A percentile compares a stretch with the other conserved stretches of the same genome.
Evolutionary conservation across 306 rosid species (phyloP).

Genomic region (Medicago ruthenica): DNA sequence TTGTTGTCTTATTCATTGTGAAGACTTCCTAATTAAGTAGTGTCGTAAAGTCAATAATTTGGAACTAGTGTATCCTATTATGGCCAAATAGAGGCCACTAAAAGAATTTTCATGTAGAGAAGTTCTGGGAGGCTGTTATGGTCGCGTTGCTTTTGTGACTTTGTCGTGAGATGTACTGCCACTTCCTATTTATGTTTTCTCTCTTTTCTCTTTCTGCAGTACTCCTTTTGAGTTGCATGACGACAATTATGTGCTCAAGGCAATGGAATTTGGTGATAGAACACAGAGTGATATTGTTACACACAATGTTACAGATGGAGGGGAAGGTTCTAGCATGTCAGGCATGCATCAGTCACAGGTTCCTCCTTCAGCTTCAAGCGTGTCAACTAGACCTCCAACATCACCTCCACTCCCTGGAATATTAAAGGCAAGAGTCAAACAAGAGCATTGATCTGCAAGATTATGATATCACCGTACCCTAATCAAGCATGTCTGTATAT

Average conservation of each 20-base stretch:
- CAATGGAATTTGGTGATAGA: slow-evolving; percentile 82
- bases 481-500: slow-evolving; percentile 62
- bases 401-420: slow-evolving; percentile 97
- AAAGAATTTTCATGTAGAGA: not conserved
- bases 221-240: slow-evolving; percentile 98
- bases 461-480: slow-evolving; percentile 39
- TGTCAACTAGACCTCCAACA: slow-evolving; percentile 69
- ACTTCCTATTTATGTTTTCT: slow-evolving; percentile 7
- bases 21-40: slow-evolving; percentile 17
- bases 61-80: slow-evolving; percentile 27
- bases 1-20: slow-evolving; percentile 23
- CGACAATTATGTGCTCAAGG: slow-evolving; percentile 91
- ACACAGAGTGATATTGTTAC: slow-evolving; percentile 58
- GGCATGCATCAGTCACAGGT: slow-evolving; percentile 66
- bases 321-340: slow-evolving; percentile 79
- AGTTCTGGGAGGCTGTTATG: slow-evolving; percentile 11
- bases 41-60: not conserved
- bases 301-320: slow-evolving; percentile 63
- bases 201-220: slow-evolving; percentile 56
- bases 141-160: not conserved
- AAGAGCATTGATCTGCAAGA: slow-evolving; percentile 63
- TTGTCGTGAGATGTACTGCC: slow-evolving; percentile 31
- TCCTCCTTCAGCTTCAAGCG: slow-evolving; percentile 54
- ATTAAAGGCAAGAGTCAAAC: slow-evolving; percentile 90
- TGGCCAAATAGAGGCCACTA: slow-evolving; percentile 14